These are phyloP conservation scores for Fusarium tuaranense DNA, from an alignment of 2,329 filamentous ascomycete species.

Conservation along the genomic window DNA sequence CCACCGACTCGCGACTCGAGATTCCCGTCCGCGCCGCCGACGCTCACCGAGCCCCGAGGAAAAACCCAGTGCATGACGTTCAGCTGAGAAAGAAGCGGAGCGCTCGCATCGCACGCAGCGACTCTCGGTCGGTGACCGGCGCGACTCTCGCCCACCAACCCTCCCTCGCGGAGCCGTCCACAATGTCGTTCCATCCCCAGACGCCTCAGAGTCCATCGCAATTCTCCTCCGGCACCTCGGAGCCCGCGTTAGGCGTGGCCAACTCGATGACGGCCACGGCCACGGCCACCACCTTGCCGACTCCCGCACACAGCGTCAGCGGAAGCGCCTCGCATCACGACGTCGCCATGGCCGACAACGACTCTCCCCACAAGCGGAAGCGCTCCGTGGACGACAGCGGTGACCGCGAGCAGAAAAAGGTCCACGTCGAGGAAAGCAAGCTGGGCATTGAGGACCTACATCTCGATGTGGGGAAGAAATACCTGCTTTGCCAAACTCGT, in stretches of 20 bases:
- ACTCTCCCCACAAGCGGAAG: constrained; percentile 72
- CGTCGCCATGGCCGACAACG: constrained; percentile 64
- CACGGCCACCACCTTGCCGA: constrained; percentile 67
- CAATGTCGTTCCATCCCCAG: constrained; percentile 75
- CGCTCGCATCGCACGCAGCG: constrained; percentile 40
- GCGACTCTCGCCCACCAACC: constrained; percentile 47
- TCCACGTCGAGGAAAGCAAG: constrained; percentile 70
- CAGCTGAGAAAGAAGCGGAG: constrained; percentile 45
- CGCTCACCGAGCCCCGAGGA: constrained; percentile 38
- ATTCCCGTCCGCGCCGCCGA: constrained; percentile 35
- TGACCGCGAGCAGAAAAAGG: constrained; percentile 70
- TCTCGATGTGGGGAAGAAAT: constrained; percentile 74
- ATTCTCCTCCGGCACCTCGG: constrained; percentile 67
- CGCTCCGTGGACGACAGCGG: constrained; percentile 67
- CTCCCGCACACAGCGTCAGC: constrained; percentile 73
- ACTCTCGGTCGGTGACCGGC: constrained; percentile 49
- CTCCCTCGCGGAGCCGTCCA: constrained; percentile 54
- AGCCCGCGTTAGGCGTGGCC: constrained; percentile 62
- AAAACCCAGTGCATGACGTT: constrained; percentile 48
- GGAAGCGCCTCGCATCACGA: constrained; percentile 61
- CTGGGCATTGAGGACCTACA: constrained; percentile 74
- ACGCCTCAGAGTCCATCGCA: constrained; percentile 76
- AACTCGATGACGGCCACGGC: constrained; percentile 64
- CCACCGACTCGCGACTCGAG: constrained; percentile 15
- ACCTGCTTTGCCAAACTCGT: constrained; percentile 75